Conservation (phyloP, 2,329 filamentous ascomycete species). For the Mycocentrospora acerina region DNA sequence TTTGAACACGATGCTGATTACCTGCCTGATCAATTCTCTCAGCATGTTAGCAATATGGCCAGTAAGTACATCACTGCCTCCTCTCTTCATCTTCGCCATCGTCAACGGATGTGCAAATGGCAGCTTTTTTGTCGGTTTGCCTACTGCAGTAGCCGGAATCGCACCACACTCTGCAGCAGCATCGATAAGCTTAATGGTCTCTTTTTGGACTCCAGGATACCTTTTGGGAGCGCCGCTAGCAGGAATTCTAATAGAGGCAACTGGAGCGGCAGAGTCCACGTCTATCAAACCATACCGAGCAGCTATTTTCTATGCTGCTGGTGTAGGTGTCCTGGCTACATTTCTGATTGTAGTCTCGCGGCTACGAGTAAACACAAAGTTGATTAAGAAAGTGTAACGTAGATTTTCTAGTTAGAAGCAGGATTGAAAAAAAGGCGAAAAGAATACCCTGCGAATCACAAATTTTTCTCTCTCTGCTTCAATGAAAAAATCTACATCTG, state of each 20-base stretch:
- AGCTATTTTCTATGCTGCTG: slow-evolving; percentile 35
- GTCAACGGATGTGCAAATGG: slow-evolving; percentile 35
- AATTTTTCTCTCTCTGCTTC: no score
- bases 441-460: no score
- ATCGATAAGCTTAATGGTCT: slow-evolving; percentile 31
- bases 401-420: no score
- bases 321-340: slow-evolving; percentile 21
- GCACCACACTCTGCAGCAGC: slow-evolving; percentile 29
- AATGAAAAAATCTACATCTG: no score
- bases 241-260: slow-evolving; percentile 27
- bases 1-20: slow-evolving; percentile 34
- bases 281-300: slow-evolving; percentile 26
- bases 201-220: slow-evolving; percentile 29
- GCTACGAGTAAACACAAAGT: slow-evolving; percentile 20
- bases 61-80: slow-evolving; percentile 23
- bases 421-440: no score
- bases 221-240: slow-evolving; percentile 32
- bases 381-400: slow-evolving; percentile 21
- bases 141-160: slow-evolving; percentile 31
- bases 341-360: slow-evolving; percentile 25
- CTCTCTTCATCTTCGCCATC: slow-evolving; percentile 28
- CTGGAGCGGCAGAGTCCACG: slow-evolving; percentile 14
- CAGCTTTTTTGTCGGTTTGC: slow-evolving; percentile 30
- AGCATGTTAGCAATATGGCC: slow-evolving; percentile 38
- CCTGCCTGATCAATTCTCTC: slow-evolving; percentile 25